Evolutionary conservation across 1,284 basidiomycete species (phyloP).

Genomic region (Ganoderma boninense): DNA sequence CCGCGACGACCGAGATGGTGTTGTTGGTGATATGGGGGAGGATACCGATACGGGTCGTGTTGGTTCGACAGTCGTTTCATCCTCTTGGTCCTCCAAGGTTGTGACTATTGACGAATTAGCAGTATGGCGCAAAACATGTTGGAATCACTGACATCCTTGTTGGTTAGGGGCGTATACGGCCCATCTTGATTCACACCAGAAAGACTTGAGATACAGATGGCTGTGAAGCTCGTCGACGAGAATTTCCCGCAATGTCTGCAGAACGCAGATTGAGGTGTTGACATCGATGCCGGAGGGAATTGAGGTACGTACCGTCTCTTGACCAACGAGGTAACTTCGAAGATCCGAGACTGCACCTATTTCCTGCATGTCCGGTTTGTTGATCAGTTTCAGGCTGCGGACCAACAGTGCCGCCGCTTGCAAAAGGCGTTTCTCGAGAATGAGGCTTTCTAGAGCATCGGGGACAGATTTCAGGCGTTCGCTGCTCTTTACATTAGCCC

Average conservation of each 20-base stretch:
- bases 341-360: conserved; percentile 94
- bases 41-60: conserved; percentile 21
- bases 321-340: conserved; percentile 84
- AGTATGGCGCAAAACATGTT: background rate
- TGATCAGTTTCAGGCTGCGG: conserved; percentile 89
- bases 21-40: conserved; percentile 47
- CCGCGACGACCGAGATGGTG: conserved; percentile 48
- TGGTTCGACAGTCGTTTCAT: conserved; percentile 33
- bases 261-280: conserved; percentile 4
- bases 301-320: conserved; percentile 78
- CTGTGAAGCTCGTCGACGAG: conserved; percentile 96
- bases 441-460: conserved; percentile 91
- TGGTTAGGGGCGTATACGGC: conserved; percentile 85
- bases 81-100: conserved; percentile 66
- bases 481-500: conserved; percentile 51
- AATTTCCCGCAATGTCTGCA: conserved; percentile 90
- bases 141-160: conserved; percentile 64
- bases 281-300: too few relatives aligned
- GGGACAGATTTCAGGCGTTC: conserved; percentile 93
- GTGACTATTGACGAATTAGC: conserved; percentile 51
- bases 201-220: conserved; percentile 97
- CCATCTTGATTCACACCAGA: conserved; percentile 97
- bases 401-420: conserved; percentile 92
- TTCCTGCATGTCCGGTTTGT: conserved; percentile 92
- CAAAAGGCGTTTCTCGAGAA: conserved; percentile 94